Conservation (phyloP, 768 basidiomycete species). For the Astraeus odoratus region DNA sequence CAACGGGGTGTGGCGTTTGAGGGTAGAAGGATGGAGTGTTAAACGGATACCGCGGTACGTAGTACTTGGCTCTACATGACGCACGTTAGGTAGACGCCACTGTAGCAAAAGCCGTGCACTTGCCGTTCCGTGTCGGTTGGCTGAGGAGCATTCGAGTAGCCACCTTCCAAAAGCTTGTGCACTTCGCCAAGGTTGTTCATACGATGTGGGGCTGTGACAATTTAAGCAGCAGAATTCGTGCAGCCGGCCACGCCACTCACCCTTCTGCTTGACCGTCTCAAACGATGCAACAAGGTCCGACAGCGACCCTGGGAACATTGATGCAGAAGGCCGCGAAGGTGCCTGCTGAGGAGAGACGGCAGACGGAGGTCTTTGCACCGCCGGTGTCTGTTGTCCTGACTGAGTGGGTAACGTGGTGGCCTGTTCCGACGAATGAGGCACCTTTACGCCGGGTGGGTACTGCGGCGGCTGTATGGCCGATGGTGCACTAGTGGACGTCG, state of each 20-base stretch:
- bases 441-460: slow-evolving; percentile 67
- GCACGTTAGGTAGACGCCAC: slow-evolving; percentile 4
- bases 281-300: slow-evolving; percentile 93
- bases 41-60: slow-evolving; percentile 88
- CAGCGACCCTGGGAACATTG: slow-evolving; percentile 74
- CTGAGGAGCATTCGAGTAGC: slow-evolving; percentile 82
- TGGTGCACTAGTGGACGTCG: slow-evolving; percentile 9
- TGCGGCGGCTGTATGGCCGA: slow-evolving; percentile 35
- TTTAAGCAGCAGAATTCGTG: neutral
- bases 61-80: slow-evolving; percentile 83
- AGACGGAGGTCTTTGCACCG: slow-evolving; percentile 49
- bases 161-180: slow-evolving; percentile 90
- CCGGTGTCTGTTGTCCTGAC: slow-evolving; percentile 30
- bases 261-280: slow-evolving; percentile 95
- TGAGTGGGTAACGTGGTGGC: slow-evolving; percentile 17
- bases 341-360: slow-evolving; percentile 36
- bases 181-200: slow-evolving; percentile 86
- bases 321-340: slow-evolving; percentile 33
- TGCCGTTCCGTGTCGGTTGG: slow-evolving; percentile 96
- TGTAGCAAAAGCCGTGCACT: slow-evolving; percentile 26
- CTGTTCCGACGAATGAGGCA: slow-evolving; percentile 39
- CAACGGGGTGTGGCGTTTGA: slow-evolving; percentile 71
- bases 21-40: slow-evolving; percentile 93
- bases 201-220: slow-evolving; percentile 56
- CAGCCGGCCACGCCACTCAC: slow-evolving; percentile 34